Evolutionary conservation across 75 land plant species (phyloP).

Genomic region (Picea glauca): DNA sequence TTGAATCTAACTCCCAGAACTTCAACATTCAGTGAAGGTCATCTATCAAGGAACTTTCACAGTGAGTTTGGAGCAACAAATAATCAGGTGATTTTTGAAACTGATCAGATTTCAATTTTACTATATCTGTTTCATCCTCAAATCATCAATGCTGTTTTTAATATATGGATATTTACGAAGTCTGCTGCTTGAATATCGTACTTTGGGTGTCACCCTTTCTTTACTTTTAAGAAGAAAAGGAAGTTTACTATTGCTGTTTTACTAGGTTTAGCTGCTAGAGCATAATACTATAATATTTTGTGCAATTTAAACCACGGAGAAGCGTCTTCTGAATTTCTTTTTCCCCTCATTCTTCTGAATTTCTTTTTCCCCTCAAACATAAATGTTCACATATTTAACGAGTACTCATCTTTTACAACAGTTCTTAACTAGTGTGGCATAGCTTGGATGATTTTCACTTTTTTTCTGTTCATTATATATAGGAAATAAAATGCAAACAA

Average conservation of each 20-base stretch:
- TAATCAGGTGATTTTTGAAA: constrained; percentile 2
- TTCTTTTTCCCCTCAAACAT: no score
- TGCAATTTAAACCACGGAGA: no score
- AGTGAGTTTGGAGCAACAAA: neutral
- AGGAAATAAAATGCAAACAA: no score
- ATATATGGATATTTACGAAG: neutral
- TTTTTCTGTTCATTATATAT: no score
- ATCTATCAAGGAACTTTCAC: neutral
- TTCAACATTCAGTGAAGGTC: constrained; percentile 8
- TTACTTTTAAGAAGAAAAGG: constrained; percentile 1
- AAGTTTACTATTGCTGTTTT: neutral
- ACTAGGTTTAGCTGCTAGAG: neutral
- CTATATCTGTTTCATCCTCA: neutral
- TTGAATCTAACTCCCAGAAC: neutral
- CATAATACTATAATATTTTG: no score
- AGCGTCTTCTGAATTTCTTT: no score
- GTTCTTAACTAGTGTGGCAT: no score
- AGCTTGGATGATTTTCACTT: no score
- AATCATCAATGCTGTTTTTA: neutral
- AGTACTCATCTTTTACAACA: no score
- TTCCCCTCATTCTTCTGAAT: no score
- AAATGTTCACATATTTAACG: no score
- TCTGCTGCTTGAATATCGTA: neutral
- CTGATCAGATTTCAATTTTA: neutral
- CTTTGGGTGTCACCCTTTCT: neutral